phyloP scores from a whole-genome alignment of 2,329 filamentous ascomycete genomes.

The Paecilomyces sp. region DNA sequence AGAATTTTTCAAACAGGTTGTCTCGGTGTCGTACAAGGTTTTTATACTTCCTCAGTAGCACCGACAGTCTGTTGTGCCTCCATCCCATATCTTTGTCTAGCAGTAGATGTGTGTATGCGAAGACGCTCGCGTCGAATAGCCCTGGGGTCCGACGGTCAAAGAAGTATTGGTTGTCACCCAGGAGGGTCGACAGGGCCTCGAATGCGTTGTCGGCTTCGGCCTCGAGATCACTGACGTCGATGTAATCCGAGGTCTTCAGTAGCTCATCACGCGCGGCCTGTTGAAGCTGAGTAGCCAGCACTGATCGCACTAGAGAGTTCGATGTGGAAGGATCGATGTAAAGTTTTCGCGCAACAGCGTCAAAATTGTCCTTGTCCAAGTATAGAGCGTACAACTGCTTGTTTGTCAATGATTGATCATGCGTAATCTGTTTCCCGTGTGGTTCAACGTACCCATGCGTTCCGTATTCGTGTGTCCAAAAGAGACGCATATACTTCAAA shows the following conservation, averaged over 20 bases:
- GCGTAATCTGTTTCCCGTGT: not conserved
- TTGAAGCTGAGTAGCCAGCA: constrained; percentile 61
- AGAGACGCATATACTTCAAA: constrained; percentile 73
- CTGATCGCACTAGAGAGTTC: constrained; percentile 54
- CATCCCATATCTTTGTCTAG: constrained; percentile 59
- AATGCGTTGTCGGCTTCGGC: constrained; percentile 57
- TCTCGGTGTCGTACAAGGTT: constrained; percentile 61
- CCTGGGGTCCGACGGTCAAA: constrained; percentile 54
- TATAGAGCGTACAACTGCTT: constrained; percentile 71
- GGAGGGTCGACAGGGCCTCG: constrained; percentile 51
- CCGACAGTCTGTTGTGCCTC: constrained; percentile 54
- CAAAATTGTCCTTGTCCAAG: constrained; percentile 60
- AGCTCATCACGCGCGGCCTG: constrained; percentile 69
- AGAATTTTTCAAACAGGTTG: constrained; percentile 49
- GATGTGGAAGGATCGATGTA: constrained; percentile 61
- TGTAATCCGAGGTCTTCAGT: constrained; percentile 49
- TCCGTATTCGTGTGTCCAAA: constrained; percentile 68
- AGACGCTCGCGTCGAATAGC: constrained; percentile 80
- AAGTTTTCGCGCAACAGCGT: constrained; percentile 57
- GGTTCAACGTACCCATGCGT: constrained; percentile 65
- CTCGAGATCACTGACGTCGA: constrained; percentile 52
- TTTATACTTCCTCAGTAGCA: constrained; percentile 49
- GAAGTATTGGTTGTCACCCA: constrained; percentile 56
- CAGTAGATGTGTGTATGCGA: constrained; percentile 80
- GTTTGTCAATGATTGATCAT: constrained; percentile 1